Evolutionary conservation across 2,329 filamentous ascomycete species (phyloP).

Genomic region (Macrophomina pseudophaseolina): DNA sequence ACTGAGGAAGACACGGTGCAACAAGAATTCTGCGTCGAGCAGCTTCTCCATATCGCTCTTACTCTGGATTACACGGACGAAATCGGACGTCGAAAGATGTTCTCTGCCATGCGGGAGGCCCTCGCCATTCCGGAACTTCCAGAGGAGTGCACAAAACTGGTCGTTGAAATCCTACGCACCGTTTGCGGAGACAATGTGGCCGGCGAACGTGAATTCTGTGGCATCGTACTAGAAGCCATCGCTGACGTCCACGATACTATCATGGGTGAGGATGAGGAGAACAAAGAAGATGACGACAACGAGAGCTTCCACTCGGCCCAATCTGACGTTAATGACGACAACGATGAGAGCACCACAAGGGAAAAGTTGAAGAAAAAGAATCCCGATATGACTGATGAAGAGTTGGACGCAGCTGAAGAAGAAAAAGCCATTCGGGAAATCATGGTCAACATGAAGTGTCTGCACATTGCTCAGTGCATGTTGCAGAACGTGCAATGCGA

Average conservation of each 20-base stretch:
- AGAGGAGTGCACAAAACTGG: conserved; percentile 89
- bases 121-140: conserved; percentile 86
- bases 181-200: conserved; percentile 78
- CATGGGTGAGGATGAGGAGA: conserved; percentile 69
- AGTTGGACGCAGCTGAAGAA: conserved; percentile 54
- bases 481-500: conserved; percentile 88
- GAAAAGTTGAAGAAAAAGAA: conserved; percentile 46
- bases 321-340: conserved; percentile 80
- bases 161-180: conserved; percentile 78
- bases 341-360: conserved; percentile 57
- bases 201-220: conserved; percentile 82
- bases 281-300: conserved; percentile 47
- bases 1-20: conserved; percentile 78
- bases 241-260: conserved; percentile 97
- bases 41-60: conserved; percentile 87
- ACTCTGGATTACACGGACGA: conserved; percentile 98
- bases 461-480: conserved; percentile 98
- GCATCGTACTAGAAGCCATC: conserved; percentile 87
- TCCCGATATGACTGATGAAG: conserved; percentile 65
- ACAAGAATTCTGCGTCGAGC: conserved; percentile 94
- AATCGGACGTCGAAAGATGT: conserved; percentile 94
- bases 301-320: conserved; percentile 94
- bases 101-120: conserved; percentile 82
- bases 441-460: conserved; percentile 96
- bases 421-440: conserved; percentile 82